A percentile compares a stretch with the other conserved stretches of the same genome.
phyloP scores from a whole-genome alignment of 345 rosid species.

The Boechera retrofracta region DNA sequence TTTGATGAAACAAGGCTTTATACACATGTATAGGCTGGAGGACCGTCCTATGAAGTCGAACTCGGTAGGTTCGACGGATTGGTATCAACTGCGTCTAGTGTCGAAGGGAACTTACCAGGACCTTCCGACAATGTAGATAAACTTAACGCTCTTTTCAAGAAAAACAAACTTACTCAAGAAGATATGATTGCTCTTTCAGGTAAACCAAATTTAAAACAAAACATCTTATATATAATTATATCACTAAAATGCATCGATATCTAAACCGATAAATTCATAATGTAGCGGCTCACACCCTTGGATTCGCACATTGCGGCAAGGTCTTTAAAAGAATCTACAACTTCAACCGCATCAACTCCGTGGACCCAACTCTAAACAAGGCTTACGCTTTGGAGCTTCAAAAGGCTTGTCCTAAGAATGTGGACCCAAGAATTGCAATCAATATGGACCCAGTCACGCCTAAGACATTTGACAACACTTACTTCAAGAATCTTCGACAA shows the following conservation, averaged over 20 bases:
- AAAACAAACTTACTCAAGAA: slow-evolving; percentile 59
- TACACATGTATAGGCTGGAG: slow-evolving; percentile 59
- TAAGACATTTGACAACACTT: slow-evolving; percentile 60
- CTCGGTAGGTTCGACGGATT: slow-evolving; percentile 78
- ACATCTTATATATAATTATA: neutral
- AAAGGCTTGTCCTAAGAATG: slow-evolving; percentile 66
- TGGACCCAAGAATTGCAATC: slow-evolving; percentile 69
- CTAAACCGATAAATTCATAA: neutral
- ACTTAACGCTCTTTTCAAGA: slow-evolving; percentile 61
- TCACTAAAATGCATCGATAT: neutral
- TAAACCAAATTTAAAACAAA: slow-evolving; percentile 9
- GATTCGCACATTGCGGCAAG: slow-evolving; percentile 72
- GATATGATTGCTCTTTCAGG: slow-evolving; percentile 93
- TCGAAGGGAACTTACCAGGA: slow-evolving; percentile 66
- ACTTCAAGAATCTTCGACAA: slow-evolving; percentile 70
- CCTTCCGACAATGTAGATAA: slow-evolving; percentile 55
- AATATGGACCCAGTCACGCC: slow-evolving; percentile 80
- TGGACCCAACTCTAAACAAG: slow-evolving; percentile 66
- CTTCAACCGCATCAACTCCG: slow-evolving; percentile 51
- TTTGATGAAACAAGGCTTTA: neutral
- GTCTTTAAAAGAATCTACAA: slow-evolving; percentile 63
- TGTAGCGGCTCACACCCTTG: slow-evolving; percentile 76
- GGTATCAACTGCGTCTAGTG: slow-evolving; percentile 59
- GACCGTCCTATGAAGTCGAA: slow-evolving; percentile 68
- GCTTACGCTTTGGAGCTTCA: slow-evolving; percentile 60